Percentiles rank a stretch among this genome's conserved stretches.
These are phyloP conservation scores for Trypanosoma vivax DNA, from an alignment of 208 protist species.

Conservation along the genomic window DNA sequence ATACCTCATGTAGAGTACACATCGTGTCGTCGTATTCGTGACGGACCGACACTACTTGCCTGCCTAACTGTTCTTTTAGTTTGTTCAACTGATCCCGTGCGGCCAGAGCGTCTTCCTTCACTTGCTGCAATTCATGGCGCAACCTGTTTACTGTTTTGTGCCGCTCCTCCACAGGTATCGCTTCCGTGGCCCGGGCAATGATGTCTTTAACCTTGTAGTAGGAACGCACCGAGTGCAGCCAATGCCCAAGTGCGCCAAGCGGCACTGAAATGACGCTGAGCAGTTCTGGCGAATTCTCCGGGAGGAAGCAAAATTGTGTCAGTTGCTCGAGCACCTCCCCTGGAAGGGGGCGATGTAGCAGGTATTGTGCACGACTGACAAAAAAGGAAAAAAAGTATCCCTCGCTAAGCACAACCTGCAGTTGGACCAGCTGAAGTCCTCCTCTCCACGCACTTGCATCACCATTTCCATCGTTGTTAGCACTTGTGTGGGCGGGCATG, in stretches of 20 bases:
- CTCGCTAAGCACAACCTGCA: conserved; percentile 63
- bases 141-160: conserved; percentile 16
- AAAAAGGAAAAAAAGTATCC: conserved; percentile 77
- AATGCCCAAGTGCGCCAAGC: conserved; percentile 53
- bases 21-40: conserved; percentile 74
- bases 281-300: conserved; percentile 30
- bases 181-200: conserved; percentile 19
- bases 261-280: conserved; percentile 43
- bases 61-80: conserved; percentile 26
- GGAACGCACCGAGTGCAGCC: conserved; percentile 52
- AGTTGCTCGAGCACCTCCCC: conserved; percentile 35
- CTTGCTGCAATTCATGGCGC: conserved; percentile 39
- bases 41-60: conserved; percentile 38
- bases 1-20: conserved; percentile 57
- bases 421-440: conserved; percentile 32
- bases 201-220: conserved; percentile 53
- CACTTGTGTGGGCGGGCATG: conserved; percentile 44
- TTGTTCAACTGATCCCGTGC: conserved; percentile 28
- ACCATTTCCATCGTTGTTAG: conserved; percentile 63
- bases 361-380: conserved; percentile 41
- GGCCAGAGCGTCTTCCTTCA: conserved; percentile 32
- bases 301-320: conserved; percentile 44
- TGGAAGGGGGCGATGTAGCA: conserved; percentile 40
- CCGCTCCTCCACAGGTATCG: conserved; percentile 16
- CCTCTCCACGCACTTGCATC: conserved; percentile 50